Percentiles rank a stretch among this genome's conserved stretches.
Conservation (phyloP, 441 rosid genomes). For the Croton setiger region DNA sequence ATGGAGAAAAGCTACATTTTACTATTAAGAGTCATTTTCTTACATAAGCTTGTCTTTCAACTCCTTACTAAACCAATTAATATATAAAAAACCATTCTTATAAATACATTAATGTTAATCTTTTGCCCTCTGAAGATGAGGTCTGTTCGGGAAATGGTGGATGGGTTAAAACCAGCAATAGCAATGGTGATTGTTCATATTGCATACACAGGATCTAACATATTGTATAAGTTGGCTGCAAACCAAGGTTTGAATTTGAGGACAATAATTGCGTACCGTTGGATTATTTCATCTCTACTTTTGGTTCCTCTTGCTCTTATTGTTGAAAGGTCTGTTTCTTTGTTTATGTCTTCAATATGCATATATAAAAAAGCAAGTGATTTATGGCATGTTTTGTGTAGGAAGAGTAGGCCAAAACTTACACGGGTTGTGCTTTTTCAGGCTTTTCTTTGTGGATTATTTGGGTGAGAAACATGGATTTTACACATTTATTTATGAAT, state of each 20-base stretch:
- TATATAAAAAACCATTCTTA: no score
- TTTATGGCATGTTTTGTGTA: neutral
- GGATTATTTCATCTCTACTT: neutral
- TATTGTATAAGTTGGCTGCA: neutral
- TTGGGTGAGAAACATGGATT: neutral
- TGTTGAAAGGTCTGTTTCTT: neutral
- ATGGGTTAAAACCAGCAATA: neutral
- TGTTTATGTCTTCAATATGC: neutral
- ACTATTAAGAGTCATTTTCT: no score
- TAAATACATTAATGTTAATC: no score
- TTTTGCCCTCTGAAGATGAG: neutral
- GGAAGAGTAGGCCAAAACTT: slow-evolving; percentile 1
- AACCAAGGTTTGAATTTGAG: neutral
- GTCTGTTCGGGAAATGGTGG: neutral
- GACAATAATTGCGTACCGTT: neutral
- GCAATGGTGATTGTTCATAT: neutral
- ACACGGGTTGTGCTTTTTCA: neutral
- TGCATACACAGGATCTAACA: neutral
- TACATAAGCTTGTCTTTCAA: no score
- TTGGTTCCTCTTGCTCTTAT: neutral
- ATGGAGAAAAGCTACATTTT: no score
- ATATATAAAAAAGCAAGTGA: neutral
- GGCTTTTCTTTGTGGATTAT: neutral
- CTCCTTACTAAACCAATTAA: no score
- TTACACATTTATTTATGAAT: no score